Evolutionary conservation across 257 asterid species (phyloP).

Genomic region (Eustoma russellianum): DNA sequence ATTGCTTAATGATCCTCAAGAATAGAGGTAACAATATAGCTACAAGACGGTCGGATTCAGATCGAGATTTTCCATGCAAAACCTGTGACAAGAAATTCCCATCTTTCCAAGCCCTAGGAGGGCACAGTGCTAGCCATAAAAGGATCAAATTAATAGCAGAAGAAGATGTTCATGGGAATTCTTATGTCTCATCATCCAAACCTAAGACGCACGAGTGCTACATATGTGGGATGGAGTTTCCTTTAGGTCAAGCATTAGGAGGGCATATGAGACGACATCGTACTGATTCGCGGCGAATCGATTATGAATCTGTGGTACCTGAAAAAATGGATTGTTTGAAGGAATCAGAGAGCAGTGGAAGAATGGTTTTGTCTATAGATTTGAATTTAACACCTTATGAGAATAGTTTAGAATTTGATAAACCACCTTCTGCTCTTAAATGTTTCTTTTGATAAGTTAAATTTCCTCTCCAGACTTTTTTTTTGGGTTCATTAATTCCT

Average conservation of each 20-base stretch:
- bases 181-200: background rate
- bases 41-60: background rate
- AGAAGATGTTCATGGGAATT: background rate
- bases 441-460: too few species aligned
- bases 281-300: too few species aligned
- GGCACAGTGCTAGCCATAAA: constrained; percentile 32
- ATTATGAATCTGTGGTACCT: too few species aligned
- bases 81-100: constrained; percentile 22
- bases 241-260: constrained; percentile 32
- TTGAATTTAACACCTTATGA: constrained; percentile 21
- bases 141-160: constrained; percentile 9
- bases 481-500: too few species aligned
- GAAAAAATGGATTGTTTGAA: too few species aligned
- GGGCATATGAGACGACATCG: constrained; percentile 46
- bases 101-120: constrained; percentile 31
- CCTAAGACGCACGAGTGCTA: constrained; percentile 23
- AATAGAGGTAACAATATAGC: background rate
- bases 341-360: background rate
- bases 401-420: constrained; percentile 14
- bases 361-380: constrained; percentile 13
- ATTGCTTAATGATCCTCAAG: constrained; percentile 21
- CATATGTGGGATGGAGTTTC: constrained; percentile 25
- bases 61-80: constrained; percentile 19
- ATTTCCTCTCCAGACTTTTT: too few species aligned
- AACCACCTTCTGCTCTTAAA: too few species aligned